Percentiles rank a stretch among this genome's conserved stretches.
Conservation (phyloP, 345 rosid species). For the Hibiscus mutabilis region DNA sequence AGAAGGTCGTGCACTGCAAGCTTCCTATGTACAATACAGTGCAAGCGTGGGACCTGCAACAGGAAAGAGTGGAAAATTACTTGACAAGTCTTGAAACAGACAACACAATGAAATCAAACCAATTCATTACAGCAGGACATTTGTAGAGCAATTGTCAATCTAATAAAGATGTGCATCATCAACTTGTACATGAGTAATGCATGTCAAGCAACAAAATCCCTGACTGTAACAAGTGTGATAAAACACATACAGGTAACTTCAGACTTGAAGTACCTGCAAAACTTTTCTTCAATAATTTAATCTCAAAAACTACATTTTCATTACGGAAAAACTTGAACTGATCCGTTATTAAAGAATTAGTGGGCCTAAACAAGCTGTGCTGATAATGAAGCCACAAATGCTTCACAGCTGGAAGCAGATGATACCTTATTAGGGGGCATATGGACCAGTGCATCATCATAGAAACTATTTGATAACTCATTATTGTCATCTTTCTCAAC, state of each 20-base stretch:
- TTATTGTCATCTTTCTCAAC: constrained; percentile 33
- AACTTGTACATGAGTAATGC: background rate
- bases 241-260: background rate
- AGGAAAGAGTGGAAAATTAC: constrained; percentile 5
- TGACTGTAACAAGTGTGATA: background rate
- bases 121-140: background rate
- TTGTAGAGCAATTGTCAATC: background rate
- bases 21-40: constrained; percentile 76
- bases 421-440: constrained; percentile 55
- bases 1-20: constrained; percentile 61
- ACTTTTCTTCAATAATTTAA: background rate
- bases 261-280: background rate
- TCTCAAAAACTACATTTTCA: background rate
- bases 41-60: constrained; percentile 75
- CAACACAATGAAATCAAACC: too few relatives aligned
- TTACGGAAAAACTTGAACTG: too few relatives aligned
- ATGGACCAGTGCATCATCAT: constrained; percentile 46
- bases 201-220: background rate
- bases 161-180: background rate
- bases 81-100: too few relatives aligned
- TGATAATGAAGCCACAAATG: background rate
- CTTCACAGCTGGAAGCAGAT: constrained; percentile 1
- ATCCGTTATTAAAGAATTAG: background rate
- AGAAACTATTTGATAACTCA: constrained; percentile 36
- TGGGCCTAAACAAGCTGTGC: background rate